phyloP scores from a whole-genome alignment of 169 alveolate species.

The Plasmodium ovale region DNA sequence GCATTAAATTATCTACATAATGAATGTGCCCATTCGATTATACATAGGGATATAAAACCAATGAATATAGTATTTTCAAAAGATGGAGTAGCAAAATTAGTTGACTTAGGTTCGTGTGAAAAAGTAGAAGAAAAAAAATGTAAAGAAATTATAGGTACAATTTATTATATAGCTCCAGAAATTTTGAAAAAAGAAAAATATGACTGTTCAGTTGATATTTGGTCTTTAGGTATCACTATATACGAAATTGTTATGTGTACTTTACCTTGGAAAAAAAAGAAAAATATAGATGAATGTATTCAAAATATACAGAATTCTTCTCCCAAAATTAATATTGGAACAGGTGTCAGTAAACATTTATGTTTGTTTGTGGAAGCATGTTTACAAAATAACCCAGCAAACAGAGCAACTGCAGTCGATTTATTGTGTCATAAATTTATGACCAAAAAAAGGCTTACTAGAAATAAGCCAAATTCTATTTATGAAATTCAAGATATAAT shows the following conservation, averaged over 20 bases:
- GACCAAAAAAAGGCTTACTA: constrained; percentile 30
- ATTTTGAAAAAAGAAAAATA: constrained; percentile 91
- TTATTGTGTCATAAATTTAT: constrained; percentile 47
- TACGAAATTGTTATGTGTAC: constrained; percentile 85
- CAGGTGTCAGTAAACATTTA: constrained; percentile 51
- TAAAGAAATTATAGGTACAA: constrained; percentile 56
- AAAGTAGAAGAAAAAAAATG: constrained; percentile 25
- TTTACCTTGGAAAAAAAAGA: constrained; percentile 55
- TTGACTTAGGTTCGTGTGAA: constrained; percentile 77
- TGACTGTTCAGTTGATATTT: constrained; percentile 92
- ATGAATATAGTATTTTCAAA: constrained; percentile 51
- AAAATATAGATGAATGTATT: constrained; percentile 25
- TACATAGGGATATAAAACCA: constrained; percentile 66
- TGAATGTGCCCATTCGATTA: constrained; percentile 23
- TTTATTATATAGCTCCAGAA: constrained; percentile 93
- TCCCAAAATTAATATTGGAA: constrained; percentile 44
- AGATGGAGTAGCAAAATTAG: constrained; percentile 70
- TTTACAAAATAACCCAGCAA: constrained; percentile 42
- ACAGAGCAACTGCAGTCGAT: constrained; percentile 25
- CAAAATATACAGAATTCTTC: constrained; percentile 23
- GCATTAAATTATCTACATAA: constrained; percentile 56
- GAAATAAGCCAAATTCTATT: constrained; percentile 54
- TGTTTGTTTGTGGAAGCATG: constrained; percentile 49
- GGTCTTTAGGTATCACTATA: constrained; percentile 94
- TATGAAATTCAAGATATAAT: constrained; percentile 41